Percentiles rank a stretch among this genome's conserved stretches.
phyloP scores from a whole-genome alignment of 1,284 basidiomycete genomes.

The Ceratobasidium sp. region DNA sequence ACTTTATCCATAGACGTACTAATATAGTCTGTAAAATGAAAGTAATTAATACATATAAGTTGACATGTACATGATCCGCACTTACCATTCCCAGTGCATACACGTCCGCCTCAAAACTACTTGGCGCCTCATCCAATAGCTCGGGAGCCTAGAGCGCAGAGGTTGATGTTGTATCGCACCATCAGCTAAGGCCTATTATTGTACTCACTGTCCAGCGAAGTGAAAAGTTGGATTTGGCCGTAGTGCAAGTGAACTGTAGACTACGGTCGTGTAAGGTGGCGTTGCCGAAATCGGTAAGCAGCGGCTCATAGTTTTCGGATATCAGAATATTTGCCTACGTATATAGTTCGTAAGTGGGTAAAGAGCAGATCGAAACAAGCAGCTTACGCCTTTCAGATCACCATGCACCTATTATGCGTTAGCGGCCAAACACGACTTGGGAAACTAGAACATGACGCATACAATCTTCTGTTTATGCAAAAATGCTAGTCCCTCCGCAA shows the following conservation, averaged over 20 bases:
- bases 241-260: constrained; percentile 1
- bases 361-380: too few relatives aligned
- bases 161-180: neutral
- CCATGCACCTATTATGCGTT: constrained; percentile 8
- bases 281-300: constrained; percentile 15
- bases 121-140: neutral
- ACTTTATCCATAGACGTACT: neutral
- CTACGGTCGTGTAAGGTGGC: neutral
- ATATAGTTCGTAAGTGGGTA: neutral
- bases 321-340: constrained; percentile 28
- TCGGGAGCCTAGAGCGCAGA: neutral
- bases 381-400: constrained; percentile 1
- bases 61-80: neutral
- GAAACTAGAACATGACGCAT: too few relatives aligned
- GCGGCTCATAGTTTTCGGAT: neutral
- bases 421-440: neutral
- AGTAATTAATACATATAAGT: neutral
- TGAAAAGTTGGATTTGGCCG: neutral
- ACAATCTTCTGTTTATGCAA: constrained; percentile 9
- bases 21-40: constrained; percentile 6
- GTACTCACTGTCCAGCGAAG: neutral
- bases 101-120: neutral
- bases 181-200: too few relatives aligned
- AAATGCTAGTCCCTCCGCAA: constrained; percentile 1
- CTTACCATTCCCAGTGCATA: constrained; percentile 39